phyloP scores from a whole-genome alignment of 495 filamentous ascomycete genomes.

The Lindgomyces ingoldianus region DNA sequence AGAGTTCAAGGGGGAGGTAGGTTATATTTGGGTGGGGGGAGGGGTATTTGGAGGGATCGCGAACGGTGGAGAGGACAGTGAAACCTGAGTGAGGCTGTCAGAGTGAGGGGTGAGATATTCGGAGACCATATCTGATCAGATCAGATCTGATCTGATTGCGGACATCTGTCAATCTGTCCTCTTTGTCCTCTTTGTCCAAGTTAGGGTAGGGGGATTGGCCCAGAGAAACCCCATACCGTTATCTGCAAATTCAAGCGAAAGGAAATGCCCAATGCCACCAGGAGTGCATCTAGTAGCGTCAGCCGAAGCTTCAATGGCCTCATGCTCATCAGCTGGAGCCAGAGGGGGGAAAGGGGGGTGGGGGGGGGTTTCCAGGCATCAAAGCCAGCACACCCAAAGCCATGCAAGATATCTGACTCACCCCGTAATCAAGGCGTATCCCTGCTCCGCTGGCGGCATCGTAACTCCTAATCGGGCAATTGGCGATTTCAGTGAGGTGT shows the following conservation, averaged over 20 bases:
- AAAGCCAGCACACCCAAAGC: no score
- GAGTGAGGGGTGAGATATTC: no score
- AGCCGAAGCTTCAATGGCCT: neutral
- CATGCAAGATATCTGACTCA: constrained; percentile 4
- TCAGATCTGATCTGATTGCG: no score
- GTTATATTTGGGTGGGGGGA: constrained; percentile 53
- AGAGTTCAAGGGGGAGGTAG: constrained; percentile 57
- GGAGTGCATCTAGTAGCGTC: constrained; percentile 51
- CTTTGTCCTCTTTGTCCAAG: no score
- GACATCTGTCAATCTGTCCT: no score
- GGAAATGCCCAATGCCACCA: constrained; percentile 60
- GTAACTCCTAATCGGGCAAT: neutral
- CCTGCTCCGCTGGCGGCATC: constrained; percentile 15
- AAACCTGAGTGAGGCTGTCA: constrained; percentile 33
- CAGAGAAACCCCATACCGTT: constrained; percentile 38
- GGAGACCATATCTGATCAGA: no score
- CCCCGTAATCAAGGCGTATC: constrained; percentile 36
- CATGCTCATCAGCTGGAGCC: neutral
- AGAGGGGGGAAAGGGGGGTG: neutral
- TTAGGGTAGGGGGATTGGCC: no score
- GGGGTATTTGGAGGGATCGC: constrained; percentile 53
- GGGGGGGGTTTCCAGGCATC: neutral
- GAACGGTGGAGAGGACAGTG: constrained; percentile 60
- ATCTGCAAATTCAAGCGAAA: constrained; percentile 58
- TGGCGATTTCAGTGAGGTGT: neutral